A percentile compares a stretch with the other conserved stretches of the same genome.
Conservation (phyloP, 208 protist species). For the Naegleria fowleri region DNA sequence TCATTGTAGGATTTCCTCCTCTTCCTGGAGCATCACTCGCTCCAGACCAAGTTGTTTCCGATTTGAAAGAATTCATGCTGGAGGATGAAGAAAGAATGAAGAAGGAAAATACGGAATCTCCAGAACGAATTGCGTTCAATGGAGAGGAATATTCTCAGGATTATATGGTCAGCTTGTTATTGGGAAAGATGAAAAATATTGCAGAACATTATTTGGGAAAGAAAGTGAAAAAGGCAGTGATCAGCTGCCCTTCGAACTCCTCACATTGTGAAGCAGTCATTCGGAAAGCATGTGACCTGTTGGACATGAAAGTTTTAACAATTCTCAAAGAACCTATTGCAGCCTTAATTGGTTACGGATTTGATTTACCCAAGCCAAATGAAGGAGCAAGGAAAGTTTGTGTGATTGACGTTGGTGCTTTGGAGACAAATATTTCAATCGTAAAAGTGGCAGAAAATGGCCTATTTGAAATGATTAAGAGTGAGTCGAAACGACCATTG, state of each 20-base stretch:
- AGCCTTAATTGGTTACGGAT: slow-evolving; percentile 83
- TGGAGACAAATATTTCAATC: slow-evolving; percentile 83
- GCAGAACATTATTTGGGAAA: slow-evolving; percentile 89
- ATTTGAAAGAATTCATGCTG: neutral
- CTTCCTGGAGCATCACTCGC: neutral
- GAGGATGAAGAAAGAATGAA: neutral
- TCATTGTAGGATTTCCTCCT: neutral
- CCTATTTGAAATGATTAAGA: slow-evolving; percentile 91
- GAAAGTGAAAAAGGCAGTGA: slow-evolving; percentile 82
- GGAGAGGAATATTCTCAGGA: slow-evolving; percentile 50
- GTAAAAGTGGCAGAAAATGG: slow-evolving; percentile 79
- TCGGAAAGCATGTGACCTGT: slow-evolving; percentile 87
- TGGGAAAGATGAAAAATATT: slow-evolving; percentile 87
- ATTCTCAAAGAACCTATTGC: slow-evolving; percentile 90
- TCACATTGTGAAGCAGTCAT: slow-evolving; percentile 93
- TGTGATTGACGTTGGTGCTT: slow-evolving; percentile 81
- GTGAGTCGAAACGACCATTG: slow-evolving; percentile 96
- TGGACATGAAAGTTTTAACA: slow-evolving; percentile 66
- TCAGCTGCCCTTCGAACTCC: slow-evolving; percentile 91
- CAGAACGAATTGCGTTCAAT: neutral
- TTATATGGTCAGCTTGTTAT: slow-evolving; percentile 83
- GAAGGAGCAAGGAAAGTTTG: slow-evolving; percentile 55
- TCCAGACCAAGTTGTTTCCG: neutral
- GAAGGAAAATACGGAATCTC: neutral
- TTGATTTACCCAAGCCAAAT: slow-evolving; percentile 54